A percentile compares a stretch with the other conserved stretches of the same genome.
phyloP scores from a whole-genome alignment of 225 moss, liverwort and hornwort species.

The Asterella californica region DNA sequence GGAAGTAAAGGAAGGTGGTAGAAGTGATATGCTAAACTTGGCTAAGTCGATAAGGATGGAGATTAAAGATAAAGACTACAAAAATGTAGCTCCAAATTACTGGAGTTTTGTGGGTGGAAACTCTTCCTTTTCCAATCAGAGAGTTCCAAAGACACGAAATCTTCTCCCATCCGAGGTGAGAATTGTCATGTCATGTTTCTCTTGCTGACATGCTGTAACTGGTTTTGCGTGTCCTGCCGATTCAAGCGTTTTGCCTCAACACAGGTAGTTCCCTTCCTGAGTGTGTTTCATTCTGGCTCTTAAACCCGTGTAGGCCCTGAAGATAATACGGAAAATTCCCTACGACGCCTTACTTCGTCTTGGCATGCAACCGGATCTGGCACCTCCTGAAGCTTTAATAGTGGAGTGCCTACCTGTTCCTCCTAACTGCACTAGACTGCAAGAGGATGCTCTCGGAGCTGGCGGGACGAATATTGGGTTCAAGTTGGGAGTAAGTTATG shows the following conservation, averaged over 20 bases:
- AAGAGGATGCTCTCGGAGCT: slow-evolving; percentile 33
- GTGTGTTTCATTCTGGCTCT: not conserved
- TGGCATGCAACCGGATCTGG: slow-evolving; percentile 64
- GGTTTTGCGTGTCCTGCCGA: not conserved
- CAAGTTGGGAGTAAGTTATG: slow-evolving; percentile 48
- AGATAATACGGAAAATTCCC: slow-evolving; percentile 58
- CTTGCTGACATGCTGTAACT: not conserved
- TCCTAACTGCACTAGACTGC: slow-evolving; percentile 73
- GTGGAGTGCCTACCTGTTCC: slow-evolving; percentile 70
- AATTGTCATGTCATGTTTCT: not conserved
- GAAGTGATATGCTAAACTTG: slow-evolving; percentile 12
- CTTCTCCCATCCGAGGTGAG: slow-evolving; percentile 43
- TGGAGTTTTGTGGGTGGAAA: slow-evolving; percentile 45
- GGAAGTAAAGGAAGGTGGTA: slow-evolving; percentile 23
- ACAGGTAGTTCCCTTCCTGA: not conserved
- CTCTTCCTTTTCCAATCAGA: not conserved
- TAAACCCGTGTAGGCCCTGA: slow-evolving; percentile 50
- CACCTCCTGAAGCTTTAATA: slow-evolving; percentile 74
- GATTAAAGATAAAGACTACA: slow-evolving; percentile 21
- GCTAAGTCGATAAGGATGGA: slow-evolving; percentile 37
- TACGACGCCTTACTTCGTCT: slow-evolving; percentile 51
- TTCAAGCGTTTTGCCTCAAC: not conserved
- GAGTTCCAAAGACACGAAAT: slow-evolving; percentile 17
- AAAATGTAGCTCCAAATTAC: slow-evolving; percentile 34
- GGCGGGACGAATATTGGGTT: slow-evolving; percentile 34